A percentile compares a stretch with the other conserved stretches of the same genome.
These are phyloP conservation scores for Macrophomina phaseolina DNA, from an alignment of 2,329 filamentous ascomycete genomes.

Conservation along the genomic window DNA sequence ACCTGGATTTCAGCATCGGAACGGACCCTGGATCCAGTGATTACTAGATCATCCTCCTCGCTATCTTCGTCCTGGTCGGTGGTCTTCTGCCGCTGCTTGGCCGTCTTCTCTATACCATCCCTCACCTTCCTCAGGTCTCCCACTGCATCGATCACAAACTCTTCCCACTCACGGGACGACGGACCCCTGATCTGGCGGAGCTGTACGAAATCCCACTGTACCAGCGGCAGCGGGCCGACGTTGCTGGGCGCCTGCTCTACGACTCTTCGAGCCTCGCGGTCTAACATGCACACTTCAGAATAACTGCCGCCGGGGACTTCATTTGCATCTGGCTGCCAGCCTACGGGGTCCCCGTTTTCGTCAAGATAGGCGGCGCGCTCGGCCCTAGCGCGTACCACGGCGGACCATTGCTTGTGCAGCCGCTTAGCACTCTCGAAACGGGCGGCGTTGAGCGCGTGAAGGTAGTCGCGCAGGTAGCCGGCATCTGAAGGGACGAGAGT, in stretches of 20 bases:
- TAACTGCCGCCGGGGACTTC: background rate
- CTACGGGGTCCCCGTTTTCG: background rate
- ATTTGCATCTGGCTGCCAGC: background rate
- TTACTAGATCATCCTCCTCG: background rate
- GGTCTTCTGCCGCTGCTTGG: background rate
- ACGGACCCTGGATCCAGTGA: background rate
- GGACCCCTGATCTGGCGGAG: constrained; percentile 5
- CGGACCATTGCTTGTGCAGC: background rate
- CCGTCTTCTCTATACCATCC: background rate
- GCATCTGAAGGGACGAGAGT: background rate
- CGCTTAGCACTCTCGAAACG: background rate
- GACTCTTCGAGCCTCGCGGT: background rate
- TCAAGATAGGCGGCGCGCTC: background rate
- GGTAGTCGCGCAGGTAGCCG: constrained; percentile 1
- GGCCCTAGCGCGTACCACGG: background rate
- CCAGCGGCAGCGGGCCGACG: background rate
- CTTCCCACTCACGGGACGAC: constrained; percentile 10
- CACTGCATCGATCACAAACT: constrained; percentile 4
- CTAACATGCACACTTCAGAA: background rate
- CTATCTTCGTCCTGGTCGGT: background rate
- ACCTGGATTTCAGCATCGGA: background rate
- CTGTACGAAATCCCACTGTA: background rate
- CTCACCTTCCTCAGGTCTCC: background rate
- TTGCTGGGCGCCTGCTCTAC: too few species aligned
- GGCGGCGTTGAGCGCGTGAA: constrained; percentile 5